These are phyloP conservation scores for Colletotrichum sp. DNA, from an alignment of 2,329 filamentous ascomycete genomes.

Conservation along the genomic window DNA sequence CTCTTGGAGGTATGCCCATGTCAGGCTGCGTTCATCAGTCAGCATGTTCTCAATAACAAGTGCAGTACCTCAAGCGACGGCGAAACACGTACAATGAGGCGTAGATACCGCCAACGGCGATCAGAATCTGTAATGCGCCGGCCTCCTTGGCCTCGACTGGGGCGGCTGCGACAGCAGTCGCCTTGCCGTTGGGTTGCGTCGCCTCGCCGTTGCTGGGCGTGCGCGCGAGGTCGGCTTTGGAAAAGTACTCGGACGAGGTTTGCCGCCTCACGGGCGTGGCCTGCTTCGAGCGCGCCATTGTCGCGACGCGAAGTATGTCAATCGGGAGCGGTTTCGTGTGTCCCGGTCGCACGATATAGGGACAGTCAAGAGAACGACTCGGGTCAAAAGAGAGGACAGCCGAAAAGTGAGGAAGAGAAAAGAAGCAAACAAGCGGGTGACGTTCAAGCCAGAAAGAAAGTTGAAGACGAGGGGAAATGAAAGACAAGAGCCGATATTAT, in stretches of 20 bases:
- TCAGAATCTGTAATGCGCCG: constrained; percentile 75
- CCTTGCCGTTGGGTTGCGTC: constrained; percentile 31
- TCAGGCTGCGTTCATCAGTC: constrained; percentile 62
- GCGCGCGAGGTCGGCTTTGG: constrained; percentile 44
- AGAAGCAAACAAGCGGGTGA: too few species aligned
- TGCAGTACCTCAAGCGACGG: background rate
- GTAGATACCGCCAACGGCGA: constrained; percentile 95
- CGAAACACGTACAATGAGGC: constrained; percentile 81
- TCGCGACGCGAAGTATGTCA: background rate
- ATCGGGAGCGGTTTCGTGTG: background rate
- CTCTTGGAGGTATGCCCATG: constrained; percentile 96
- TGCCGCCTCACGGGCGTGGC: constrained; percentile 67
- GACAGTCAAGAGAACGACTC: background rate
- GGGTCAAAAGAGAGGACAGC: background rate
- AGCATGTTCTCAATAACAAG: background rate
- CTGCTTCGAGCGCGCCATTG: constrained; percentile 79
- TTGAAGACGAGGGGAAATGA: background rate
- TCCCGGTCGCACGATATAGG: background rate
- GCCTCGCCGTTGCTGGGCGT: constrained; percentile 33
- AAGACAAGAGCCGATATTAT: background rate
- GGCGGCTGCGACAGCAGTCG: constrained; percentile 17
- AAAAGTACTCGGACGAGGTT: constrained; percentile 70
- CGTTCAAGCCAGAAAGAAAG: background rate
- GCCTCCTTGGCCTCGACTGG: constrained; percentile 49
- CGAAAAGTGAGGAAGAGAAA: background rate